Evolutionary conservation across 768 basidiomycete species (phyloP).

Genomic region (Phlebiopsis flavidoalba): DNA sequence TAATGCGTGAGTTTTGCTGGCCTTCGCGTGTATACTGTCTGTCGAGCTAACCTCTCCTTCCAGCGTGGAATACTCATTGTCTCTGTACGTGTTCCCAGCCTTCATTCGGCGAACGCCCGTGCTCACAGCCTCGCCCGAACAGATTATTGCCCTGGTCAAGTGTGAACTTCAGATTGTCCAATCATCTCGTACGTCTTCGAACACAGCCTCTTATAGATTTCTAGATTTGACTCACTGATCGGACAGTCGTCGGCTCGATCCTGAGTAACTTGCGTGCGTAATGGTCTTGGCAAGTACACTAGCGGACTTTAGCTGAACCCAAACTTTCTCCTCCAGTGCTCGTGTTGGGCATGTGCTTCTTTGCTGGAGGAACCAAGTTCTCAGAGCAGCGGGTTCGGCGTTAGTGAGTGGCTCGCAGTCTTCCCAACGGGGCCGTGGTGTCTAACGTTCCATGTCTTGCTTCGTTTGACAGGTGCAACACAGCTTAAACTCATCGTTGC

Average conservation of each 20-base stretch:
- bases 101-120: neutral
- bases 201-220: neutral
- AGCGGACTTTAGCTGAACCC: neutral
- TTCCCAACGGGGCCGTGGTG: neutral
- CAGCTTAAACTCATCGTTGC: constrained; percentile 67
- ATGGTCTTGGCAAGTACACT: constrained; percentile 1
- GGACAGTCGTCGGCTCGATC: constrained; percentile 40
- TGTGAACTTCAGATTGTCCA: constrained; percentile 42
- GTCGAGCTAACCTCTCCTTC: neutral
- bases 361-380: constrained; percentile 73
- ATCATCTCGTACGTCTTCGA: constrained; percentile 32
- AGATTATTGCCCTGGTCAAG: constrained; percentile 42
- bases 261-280: constrained; percentile 38
- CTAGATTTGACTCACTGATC: constrained; percentile 2
- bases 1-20: constrained; percentile 21
- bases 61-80: constrained; percentile 41
- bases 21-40: neutral
- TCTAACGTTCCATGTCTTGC: neutral
- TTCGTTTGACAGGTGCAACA: constrained; percentile 46
- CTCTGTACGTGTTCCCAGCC: constrained; percentile 24
- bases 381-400: constrained; percentile 76
- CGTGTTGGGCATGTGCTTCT: constrained; percentile 81
- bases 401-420: constrained; percentile 40
- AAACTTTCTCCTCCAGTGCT: constrained; percentile 45
- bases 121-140: constrained; percentile 1